Evolutionary conservation across 805 yeast species (phyloP).

Genomic region (Wickerhamiella australiensis): DNA sequence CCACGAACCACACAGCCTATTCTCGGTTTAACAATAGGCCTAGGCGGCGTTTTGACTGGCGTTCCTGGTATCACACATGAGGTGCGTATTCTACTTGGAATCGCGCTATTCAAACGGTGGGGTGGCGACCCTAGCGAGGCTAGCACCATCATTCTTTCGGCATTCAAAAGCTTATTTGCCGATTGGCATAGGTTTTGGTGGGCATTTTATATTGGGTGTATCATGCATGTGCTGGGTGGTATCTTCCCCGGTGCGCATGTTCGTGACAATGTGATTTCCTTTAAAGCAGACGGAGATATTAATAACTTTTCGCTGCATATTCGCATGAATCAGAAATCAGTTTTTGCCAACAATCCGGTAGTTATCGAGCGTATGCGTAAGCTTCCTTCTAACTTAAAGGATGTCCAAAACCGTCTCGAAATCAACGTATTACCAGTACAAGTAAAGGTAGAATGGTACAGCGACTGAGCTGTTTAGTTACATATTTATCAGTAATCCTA

Average conservation of each 20-base stretch:
- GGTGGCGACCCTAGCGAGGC: slow-evolving; percentile 42
- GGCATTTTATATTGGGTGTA: slow-evolving; percentile 60
- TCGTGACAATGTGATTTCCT: slow-evolving; percentile 33
- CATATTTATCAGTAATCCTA: not conserved
- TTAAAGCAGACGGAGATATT: slow-evolving; percentile 17
- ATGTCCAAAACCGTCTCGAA: not conserved
- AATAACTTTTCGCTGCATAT: slow-evolving; percentile 22
- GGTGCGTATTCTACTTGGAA: slow-evolving; percentile 57
- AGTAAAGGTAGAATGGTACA: slow-evolving; percentile 11
- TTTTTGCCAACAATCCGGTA: slow-evolving; percentile 17
- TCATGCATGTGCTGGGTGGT: slow-evolving; percentile 69
- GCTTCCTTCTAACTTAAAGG: not conserved
- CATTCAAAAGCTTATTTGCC: slow-evolving; percentile 13
- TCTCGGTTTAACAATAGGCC: slow-evolving; percentile 59
- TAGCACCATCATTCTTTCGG: slow-evolving; percentile 16
- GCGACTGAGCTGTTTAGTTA: not conserved
- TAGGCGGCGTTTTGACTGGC: slow-evolving; percentile 64
- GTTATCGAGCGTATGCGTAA: slow-evolving; percentile 14
- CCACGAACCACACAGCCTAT: slow-evolving; percentile 67
- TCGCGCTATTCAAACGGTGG: slow-evolving; percentile 70
- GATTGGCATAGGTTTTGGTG: slow-evolving; percentile 43
- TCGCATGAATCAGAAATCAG: slow-evolving; percentile 17
- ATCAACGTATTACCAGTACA: not conserved
- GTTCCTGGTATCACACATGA: slow-evolving; percentile 65
- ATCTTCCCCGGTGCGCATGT: slow-evolving; percentile 73